Percentiles rank a stretch among this genome's conserved stretches.
Evolutionary conservation across 768 basidiomycete genomes (phyloP).

Genomic region (Leccinum arenicola): DNA sequence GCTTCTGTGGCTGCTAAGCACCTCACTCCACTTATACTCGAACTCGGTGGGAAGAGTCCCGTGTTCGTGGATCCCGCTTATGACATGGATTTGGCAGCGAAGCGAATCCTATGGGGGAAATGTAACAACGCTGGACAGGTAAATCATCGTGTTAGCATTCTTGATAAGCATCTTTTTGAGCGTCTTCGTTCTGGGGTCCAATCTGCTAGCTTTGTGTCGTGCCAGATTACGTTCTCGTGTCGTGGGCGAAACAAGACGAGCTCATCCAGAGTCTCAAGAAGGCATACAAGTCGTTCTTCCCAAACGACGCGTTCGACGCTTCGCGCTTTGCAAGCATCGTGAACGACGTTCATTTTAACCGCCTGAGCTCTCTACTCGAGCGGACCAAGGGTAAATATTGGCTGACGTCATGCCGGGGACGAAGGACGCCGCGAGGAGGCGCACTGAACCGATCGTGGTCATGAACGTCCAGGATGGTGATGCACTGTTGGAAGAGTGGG

Average conservation of each 20-base stretch:
- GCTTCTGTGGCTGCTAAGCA: slow-evolving; percentile 27
- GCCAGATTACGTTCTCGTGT: slow-evolving; percentile 46
- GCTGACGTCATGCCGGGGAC: slow-evolving; percentile 43
- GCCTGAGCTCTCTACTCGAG: slow-evolving; percentile 50
- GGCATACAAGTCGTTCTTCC: slow-evolving; percentile 49
- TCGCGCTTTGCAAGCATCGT: slow-evolving; percentile 50
- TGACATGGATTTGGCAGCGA: slow-evolving; percentile 52
- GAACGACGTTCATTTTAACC: slow-evolving; percentile 49
- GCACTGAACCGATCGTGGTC: slow-evolving; percentile 61
- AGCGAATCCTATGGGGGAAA: slow-evolving; percentile 68
- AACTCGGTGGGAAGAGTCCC: slow-evolving; percentile 42
- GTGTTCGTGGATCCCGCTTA: slow-evolving; percentile 42
- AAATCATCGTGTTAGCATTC: not conserved
- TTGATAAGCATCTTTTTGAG: not conserved
- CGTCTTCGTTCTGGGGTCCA: not conserved
- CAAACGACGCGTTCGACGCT: slow-evolving; percentile 46
- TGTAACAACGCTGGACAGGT: slow-evolving; percentile 64
- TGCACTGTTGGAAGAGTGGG: slow-evolving; percentile 58
- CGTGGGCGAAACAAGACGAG: slow-evolving; percentile 40
- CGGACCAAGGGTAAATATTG: slow-evolving; percentile 57
- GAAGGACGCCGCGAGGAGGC: slow-evolving; percentile 36
- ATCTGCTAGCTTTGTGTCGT: slow-evolving; percentile 36
- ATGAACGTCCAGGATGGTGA: slow-evolving; percentile 53
- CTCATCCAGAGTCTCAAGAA: slow-evolving; percentile 45
- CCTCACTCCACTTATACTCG: slow-evolving; percentile 35